phyloP scores from a whole-genome alignment of 2,329 filamentous ascomycete species.

The Phialophora chinensis region DNA sequence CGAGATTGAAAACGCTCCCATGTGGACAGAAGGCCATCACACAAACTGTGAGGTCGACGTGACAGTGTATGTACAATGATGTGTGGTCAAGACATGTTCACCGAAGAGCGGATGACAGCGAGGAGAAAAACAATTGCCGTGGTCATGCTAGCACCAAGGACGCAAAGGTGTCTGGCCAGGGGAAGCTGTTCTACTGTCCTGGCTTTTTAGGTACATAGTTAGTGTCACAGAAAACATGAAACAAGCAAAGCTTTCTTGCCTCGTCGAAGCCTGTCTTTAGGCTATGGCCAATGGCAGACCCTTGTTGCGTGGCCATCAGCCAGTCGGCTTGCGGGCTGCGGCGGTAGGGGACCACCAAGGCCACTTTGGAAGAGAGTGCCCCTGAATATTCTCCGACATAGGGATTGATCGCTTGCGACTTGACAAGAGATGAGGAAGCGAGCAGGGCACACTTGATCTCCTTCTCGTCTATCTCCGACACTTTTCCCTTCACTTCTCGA shows the following conservation, averaged over 20 bases:
- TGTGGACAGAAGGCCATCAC: conserved; percentile 28
- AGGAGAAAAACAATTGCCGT: conserved; percentile 6
- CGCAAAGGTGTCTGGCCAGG: neutral
- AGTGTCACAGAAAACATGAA: conserved; percentile 32
- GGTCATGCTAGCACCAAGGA: neutral
- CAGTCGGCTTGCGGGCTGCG: neutral
- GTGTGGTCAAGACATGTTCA: neutral
- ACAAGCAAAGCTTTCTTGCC: conserved; percentile 22
- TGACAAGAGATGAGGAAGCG: conserved; percentile 18
- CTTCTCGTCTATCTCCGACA: conserved; percentile 22
- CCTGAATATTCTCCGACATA: conserved; percentile 25
- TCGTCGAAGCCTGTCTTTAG: neutral
- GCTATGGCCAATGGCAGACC: conserved; percentile 5
- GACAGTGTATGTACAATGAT: conserved; percentile 24
- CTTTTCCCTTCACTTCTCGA: conserved; percentile 8
- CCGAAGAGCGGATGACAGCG: neutral
- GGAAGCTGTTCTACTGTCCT: neutral
- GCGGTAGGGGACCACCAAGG: neutral
- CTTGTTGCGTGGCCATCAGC: neutral
- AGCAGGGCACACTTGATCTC: conserved; percentile 15
- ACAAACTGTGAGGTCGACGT: conserved; percentile 29
- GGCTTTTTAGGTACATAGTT: conserved; percentile 15
- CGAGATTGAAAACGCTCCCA: conserved; percentile 30
- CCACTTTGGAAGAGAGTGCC: conserved; percentile 2
- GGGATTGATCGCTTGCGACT: conserved; percentile 5